Evolutionary conservation across 2,329 filamentous ascomycete genomes (phyloP).

Genomic region (Colletotrichum navitas): DNA sequence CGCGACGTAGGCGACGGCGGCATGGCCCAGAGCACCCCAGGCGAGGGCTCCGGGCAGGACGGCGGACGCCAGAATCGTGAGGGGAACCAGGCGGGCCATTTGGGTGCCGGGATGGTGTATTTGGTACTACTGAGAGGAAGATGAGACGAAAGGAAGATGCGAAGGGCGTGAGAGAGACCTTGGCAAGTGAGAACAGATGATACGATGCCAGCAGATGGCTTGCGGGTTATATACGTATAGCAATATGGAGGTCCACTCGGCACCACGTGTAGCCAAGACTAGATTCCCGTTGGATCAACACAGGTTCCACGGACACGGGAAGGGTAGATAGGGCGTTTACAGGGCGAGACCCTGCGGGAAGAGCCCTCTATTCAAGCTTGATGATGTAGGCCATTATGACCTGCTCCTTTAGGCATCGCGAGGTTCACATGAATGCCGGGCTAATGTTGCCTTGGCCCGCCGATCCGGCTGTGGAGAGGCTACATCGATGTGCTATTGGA

Average conservation of each 20-base stretch:
- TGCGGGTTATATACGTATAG: constrained; percentile 20
- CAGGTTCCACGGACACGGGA: constrained; percentile 15
- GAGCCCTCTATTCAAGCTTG: not conserved
- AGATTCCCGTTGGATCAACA: constrained; percentile 1
- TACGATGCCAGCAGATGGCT: not conserved
- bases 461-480: constrained; percentile 17
- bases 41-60: constrained; percentile 45
- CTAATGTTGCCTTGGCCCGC: constrained; percentile 15
- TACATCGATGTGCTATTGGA: constrained; percentile 18
- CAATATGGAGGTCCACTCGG: not conserved
- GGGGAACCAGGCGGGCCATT: constrained; percentile 47
- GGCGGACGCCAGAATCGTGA: constrained; percentile 45
- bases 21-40: constrained; percentile 63
- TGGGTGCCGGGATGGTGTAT: constrained; percentile 9
- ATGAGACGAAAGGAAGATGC: not conserved
- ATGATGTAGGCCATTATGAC: constrained; percentile 14
- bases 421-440: constrained; percentile 22
- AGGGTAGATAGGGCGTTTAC: not conserved
- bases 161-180: constrained; percentile 16
- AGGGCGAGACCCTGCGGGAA: not conserved
- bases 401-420: constrained; percentile 40
- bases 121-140: not conserved
- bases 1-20: constrained; percentile 66
- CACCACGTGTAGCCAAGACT: constrained; percentile 22
- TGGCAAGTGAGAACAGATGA: constrained; percentile 10